A percentile compares a stretch with the other conserved stretches of the same genome.
These are phyloP conservation scores for Sclerotinia spermophila DNA, from an alignment of 2,329 filamentous ascomycete genomes.

Conservation along the genomic window DNA sequence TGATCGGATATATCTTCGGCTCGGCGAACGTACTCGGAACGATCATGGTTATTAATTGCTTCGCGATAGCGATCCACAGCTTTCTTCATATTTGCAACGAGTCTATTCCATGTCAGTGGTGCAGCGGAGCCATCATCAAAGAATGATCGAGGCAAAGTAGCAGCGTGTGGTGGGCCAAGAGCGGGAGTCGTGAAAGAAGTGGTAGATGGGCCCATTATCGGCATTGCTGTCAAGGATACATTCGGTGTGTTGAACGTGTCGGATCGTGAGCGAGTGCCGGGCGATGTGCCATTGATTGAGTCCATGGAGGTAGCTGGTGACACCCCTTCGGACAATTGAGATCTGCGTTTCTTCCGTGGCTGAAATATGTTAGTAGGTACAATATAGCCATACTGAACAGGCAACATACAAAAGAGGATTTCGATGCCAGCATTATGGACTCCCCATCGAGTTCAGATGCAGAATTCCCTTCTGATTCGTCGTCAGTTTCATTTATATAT, in stretches of 20 bases:
- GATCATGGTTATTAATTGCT: constrained; percentile 76
- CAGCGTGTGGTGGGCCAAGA: constrained; percentile 37
- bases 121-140: constrained; percentile 83
- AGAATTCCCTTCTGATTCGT: constrained; percentile 80
- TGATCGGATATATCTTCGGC: constrained; percentile 99
- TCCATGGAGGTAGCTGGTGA: constrained; percentile 91
- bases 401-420: constrained; percentile 61
- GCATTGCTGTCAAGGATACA: constrained; percentile 43
- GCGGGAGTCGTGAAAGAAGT: constrained; percentile 57
- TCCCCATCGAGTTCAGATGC: constrained; percentile 81
- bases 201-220: constrained; percentile 33
- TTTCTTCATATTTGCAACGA: constrained; percentile 89
- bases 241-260: constrained; percentile 54
- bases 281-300: constrained; percentile 71
- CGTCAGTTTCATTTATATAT: constrained; percentile 78
- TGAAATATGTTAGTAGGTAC: constrained; percentile 37
- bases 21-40: constrained; percentile 85
- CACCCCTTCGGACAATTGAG: constrained; percentile 57
- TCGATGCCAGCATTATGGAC: constrained; percentile 64
- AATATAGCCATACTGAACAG: constrained; percentile 4
- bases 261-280: constrained; percentile 53
- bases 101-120: constrained; percentile 80
- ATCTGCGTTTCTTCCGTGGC: constrained; percentile 62
- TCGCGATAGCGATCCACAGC: constrained; percentile 88
- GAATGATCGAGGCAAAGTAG: constrained; percentile 72